Percentiles rank a stretch among this genome's conserved stretches.
Evolutionary conservation across 1,139 yeast species (phyloP).

Genomic region (Blastobotrys proliferans): DNA sequence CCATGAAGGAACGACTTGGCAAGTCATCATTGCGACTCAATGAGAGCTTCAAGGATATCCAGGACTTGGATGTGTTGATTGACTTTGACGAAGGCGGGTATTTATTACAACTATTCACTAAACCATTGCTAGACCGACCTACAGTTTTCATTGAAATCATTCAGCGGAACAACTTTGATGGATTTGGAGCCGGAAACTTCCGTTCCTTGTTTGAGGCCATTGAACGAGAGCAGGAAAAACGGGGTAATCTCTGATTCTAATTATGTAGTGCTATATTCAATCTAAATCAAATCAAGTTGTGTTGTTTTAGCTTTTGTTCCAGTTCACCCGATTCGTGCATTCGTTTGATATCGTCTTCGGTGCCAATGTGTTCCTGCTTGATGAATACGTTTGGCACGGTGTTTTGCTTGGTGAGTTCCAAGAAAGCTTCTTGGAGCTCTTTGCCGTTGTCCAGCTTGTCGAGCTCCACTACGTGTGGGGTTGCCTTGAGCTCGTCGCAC

Average conservation of each 20-base stretch:
- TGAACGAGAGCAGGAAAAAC: constrained; percentile 48
- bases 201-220: constrained; percentile 74
- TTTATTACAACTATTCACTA: constrained; percentile 71
- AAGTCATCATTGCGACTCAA: constrained; percentile 41
- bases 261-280: neutral
- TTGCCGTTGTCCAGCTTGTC: constrained; percentile 58
- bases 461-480: constrained; percentile 55
- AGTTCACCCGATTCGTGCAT: constrained; percentile 29
- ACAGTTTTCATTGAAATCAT: constrained; percentile 77
- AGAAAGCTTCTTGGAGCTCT: constrained; percentile 56
- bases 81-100: constrained; percentile 74
- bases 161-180: constrained; percentile 73
- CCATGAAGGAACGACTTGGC: constrained; percentile 43
- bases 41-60: constrained; percentile 48
- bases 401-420: constrained; percentile 56
- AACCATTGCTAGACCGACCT: constrained; percentile 73
- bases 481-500: constrained; percentile 50
- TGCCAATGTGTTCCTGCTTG: constrained; percentile 47
- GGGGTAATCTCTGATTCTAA: constrained; percentile 35
- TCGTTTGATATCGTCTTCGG: constrained; percentile 27
- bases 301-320: constrained; percentile 21
- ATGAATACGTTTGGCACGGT: constrained; percentile 72
- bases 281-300: constrained; percentile 16
- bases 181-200: constrained; percentile 87
- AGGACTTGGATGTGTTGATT: constrained; percentile 53